Evolutionary conservation across 2,329 filamentous ascomycete genomes (phyloP).

Genomic region (Colletotrichum sp.): DNA sequence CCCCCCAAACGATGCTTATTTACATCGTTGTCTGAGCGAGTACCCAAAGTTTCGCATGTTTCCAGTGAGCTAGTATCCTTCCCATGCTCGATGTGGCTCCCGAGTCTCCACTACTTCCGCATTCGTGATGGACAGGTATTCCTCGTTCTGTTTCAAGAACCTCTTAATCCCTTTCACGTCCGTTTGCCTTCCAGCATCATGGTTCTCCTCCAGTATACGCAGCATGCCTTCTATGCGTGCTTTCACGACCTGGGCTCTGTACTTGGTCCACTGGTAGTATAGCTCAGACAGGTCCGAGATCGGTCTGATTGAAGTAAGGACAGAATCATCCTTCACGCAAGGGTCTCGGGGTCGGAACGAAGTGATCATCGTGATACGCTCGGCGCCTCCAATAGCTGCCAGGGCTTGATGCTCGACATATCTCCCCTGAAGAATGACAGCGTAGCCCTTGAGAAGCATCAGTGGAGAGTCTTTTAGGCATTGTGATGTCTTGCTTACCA

Average conservation of each 20-base stretch:
- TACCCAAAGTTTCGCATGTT: too few species aligned
- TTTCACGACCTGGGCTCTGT: constrained; percentile 67
- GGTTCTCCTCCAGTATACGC: neutral
- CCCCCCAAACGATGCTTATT: too few species aligned
- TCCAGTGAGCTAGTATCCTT: neutral
- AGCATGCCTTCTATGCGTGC: constrained; percentile 44
- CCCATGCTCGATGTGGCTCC: neutral
- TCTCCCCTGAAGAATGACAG: constrained; percentile 48
- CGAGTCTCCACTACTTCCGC: neutral
- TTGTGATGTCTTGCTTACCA: constrained; percentile 46
- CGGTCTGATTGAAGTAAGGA: constrained; percentile 62
- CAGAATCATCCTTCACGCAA: constrained; percentile 48
- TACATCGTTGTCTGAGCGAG: too few species aligned
- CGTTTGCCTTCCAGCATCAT: neutral
- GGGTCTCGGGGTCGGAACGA: constrained; percentile 47
- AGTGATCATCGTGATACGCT: constrained; percentile 52
- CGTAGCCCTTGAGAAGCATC: constrained; percentile 37
- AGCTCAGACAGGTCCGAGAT: constrained; percentile 58
- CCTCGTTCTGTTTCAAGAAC: too few species aligned
- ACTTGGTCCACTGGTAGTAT: constrained; percentile 66
- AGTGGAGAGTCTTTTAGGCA: neutral
- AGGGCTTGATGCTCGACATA: constrained; percentile 51
- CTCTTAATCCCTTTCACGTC: too few species aligned
- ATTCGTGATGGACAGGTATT: neutral
- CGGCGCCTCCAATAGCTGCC: constrained; percentile 41